Evolutionary conservation across 164 flowering plant species (phyloP).

Genomic region (Magnolia officinalis): DNA sequence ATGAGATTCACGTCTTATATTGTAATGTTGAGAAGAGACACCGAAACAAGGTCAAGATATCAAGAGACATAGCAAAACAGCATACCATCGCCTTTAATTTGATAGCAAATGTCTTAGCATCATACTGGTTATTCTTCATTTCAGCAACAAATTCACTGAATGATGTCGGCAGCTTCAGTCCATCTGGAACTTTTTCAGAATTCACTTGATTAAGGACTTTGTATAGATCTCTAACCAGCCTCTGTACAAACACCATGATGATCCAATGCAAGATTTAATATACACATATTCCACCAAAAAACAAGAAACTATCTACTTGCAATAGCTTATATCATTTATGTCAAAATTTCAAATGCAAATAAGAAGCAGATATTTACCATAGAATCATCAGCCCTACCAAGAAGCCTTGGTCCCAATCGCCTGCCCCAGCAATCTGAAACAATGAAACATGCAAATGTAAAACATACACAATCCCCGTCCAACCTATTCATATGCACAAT

Average conservation of each 20-base stretch:
- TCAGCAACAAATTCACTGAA: constrained; percentile 72
- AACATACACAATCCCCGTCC: neutral
- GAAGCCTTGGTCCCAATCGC: constrained; percentile 84
- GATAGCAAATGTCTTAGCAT: constrained; percentile 74
- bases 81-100: constrained; percentile 80
- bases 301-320: too few relatives aligned
- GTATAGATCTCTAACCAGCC: constrained; percentile 70
- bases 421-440: constrained; percentile 89
- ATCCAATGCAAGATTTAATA: constrained; percentile 6
- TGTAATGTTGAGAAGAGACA: neutral
- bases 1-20: neutral
- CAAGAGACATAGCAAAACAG: neutral
- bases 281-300: neutral
- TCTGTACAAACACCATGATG: constrained; percentile 46
- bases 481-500: neutral
- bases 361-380: constrained; percentile 42
- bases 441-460: neutral
- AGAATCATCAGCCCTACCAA: constrained; percentile 82
- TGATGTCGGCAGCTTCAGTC: constrained; percentile 67
- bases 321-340: neutral
- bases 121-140: constrained; percentile 72
- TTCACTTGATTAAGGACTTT: constrained; percentile 78
- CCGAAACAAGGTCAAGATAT: neutral
- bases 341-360: neutral
- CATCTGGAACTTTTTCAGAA: constrained; percentile 67